A percentile compares a stretch with the other conserved stretches of the same genome.
Evolutionary conservation across 1,284 basidiomycete genomes (phyloP).

Genomic region (Cutaneotrichosporon cavernicola): DNA sequence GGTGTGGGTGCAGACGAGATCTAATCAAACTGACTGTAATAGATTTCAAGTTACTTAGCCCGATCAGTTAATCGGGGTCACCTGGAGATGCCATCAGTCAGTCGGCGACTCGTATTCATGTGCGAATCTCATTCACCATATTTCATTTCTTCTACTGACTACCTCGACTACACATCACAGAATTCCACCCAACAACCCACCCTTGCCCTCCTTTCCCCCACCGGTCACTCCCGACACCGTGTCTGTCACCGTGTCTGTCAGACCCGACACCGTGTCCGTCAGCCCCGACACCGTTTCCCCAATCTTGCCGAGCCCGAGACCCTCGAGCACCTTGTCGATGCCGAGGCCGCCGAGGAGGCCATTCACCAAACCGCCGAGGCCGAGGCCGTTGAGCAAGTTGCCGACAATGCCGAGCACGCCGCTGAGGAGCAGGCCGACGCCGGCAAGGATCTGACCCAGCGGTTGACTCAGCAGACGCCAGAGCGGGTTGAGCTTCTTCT

Average conservation of each 20-base stretch:
- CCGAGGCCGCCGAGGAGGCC: slow-evolving; percentile 34
- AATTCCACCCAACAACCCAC: slow-evolving; percentile 8
- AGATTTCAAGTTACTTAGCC: no score
- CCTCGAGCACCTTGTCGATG: slow-evolving; percentile 46
- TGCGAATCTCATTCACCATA: no score
- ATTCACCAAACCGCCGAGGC: slow-evolving; percentile 47
- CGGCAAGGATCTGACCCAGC: slow-evolving; percentile 53
- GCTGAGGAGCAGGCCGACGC: slow-evolving; percentile 47
- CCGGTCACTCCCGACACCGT: not conserved
- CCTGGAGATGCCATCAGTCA: no score
- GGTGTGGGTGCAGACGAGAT: no score
- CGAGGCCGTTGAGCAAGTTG: slow-evolving; percentile 48
- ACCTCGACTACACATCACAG: not conserved
- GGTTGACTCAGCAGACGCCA: slow-evolving; percentile 51
- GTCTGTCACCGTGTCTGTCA: no score
- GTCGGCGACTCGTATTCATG: no score
- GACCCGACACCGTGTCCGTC: no score
- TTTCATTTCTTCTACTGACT: not conserved
- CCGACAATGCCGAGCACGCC: slow-evolving; percentile 51
- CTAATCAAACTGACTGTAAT: no score
- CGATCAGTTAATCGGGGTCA: no score
- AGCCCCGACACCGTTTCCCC: not conserved
- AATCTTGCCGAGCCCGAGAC: slow-evolving; percentile 35
- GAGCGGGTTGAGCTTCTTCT: slow-evolving; percentile 53
- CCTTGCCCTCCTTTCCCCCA: slow-evolving; percentile 3